phyloP scores from a whole-genome alignment of 2,329 filamentous ascomycete genomes.

The Ciborinia camelliae region DNA sequence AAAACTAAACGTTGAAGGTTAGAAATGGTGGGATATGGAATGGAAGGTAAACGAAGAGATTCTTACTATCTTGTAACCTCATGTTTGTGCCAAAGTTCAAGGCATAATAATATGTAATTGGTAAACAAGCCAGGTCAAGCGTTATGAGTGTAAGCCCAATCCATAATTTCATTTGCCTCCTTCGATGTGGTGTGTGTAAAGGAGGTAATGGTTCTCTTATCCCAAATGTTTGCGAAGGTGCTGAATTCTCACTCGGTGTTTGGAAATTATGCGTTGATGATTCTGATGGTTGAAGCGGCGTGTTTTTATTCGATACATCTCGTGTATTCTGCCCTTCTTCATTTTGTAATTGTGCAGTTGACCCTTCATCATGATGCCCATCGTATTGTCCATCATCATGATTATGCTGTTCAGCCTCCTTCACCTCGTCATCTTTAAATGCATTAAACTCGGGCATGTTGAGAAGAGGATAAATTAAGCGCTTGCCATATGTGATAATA shows the following conservation, averaged over 20 bases:
- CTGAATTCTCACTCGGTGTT: conserved; percentile 4
- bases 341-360: not conserved
- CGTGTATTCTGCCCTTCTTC: not conserved
- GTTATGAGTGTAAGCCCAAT: conserved; percentile 24
- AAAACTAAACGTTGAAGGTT: conserved; percentile 25
- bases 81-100: conserved; percentile 31
- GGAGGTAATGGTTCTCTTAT: conserved; percentile 25
- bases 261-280: not conserved
- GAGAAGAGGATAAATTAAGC: not conserved
- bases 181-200: conserved; percentile 31
- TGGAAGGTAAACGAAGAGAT: not conserved
- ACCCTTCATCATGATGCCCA: not conserved
- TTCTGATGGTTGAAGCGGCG: not conserved
- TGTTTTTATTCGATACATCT: not conserved
- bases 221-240: conserved; percentile 11
- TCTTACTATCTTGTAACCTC: conserved; percentile 29
- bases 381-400: not conserved
- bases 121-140: conserved; percentile 30
- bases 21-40: not conserved
- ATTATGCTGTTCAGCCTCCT: not conserved
- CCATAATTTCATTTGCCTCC: conserved; percentile 23
- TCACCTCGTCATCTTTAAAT: conserved; percentile 14
- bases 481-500: not conserved
- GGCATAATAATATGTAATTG: conserved; percentile 33
- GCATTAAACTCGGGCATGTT: conserved; percentile 20